Evolutionary conservation across 345 rosid species (phyloP), one percentile per base, ranked within the genome.

Genomic region (Iberis pinnata): DNA sequence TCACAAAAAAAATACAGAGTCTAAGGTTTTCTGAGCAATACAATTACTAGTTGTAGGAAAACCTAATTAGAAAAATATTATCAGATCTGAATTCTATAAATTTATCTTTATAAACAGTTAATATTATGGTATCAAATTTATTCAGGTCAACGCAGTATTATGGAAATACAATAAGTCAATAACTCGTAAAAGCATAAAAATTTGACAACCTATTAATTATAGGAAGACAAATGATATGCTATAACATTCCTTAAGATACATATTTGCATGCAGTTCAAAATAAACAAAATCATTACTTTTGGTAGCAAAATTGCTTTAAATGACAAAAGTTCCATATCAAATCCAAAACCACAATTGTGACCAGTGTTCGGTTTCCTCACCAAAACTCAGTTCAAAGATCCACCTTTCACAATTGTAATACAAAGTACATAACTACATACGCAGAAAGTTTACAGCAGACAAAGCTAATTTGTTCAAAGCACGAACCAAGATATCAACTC

Each of bases 1-100:
- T 61, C 53, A 81, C 38, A 74, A 36, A 60, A 56, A 45, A 46
- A 51, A 60, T 22, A 2, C 3, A 22, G 56, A 54, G 37, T 43
- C 25, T 66, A 39, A 58, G 42, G 19, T 58, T 32, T 56, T 18
- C 15, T 18, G 27, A 43, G 27, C 48, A 58, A 51, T 43, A 43
- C 2, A 39, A 8, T 26, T 13, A 49, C 48, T 60, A 22, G 18
- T 46, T 45, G 24, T 24, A 18, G 32, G 14, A 29, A 26, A 40
- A 25, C 4, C 3, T 20, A 27, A 43, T 18, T 13, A 31, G 15
- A 56, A 52, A 17, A 10, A 18, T 31, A 31, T 10, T 13, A 57
- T 35, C 15, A 10, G 15, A 32, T 18, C 11, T 9, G 10, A 57
- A 18, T 4, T 35, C 9, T 22, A 47, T 12, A 16, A 25, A 46